These are phyloP conservation scores for Xylogone sp. DNA, from an alignment of 2,329 filamentous ascomycete genomes.

Conservation along the genomic window DNA sequence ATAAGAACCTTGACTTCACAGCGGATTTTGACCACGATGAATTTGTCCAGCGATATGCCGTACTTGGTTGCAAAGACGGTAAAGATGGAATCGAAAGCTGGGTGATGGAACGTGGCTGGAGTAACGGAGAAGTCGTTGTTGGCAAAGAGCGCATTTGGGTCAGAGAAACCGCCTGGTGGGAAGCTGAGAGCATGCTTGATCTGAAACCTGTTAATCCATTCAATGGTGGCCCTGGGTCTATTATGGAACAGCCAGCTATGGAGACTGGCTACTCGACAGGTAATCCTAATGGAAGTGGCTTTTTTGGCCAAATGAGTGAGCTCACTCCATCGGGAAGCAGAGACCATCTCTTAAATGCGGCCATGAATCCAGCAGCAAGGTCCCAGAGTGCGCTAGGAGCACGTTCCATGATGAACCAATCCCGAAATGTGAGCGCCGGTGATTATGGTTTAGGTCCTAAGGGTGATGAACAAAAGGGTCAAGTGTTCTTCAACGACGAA, in stretches of 20 bases:
- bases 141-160: slow-evolving; percentile 95
- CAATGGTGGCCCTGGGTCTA: slow-evolving; percentile 41
- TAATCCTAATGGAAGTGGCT: slow-evolving; percentile 52
- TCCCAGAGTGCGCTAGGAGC: slow-evolving; percentile 43
- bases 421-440: slow-evolving; percentile 57
- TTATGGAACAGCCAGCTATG: slow-evolving; percentile 55
- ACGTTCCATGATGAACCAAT: slow-evolving; percentile 60
- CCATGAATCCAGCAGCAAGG: slow-evolving; percentile 26
- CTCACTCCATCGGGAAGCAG: slow-evolving; percentile 63
- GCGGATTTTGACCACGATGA: slow-evolving; percentile 95
- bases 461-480: slow-evolving; percentile 72
- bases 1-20: slow-evolving; percentile 89
- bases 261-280: slow-evolving; percentile 68
- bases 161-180: slow-evolving; percentile 93
- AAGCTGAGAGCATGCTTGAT: slow-evolving; percentile 94
- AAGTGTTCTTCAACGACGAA: slow-evolving; percentile 70
- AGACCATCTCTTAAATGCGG: slow-evolving; percentile 59
- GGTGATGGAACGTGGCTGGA: slow-evolving; percentile 94
- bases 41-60: slow-evolving; percentile 77
- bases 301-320: slow-evolving; percentile 64
- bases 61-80: slow-evolving; percentile 84
- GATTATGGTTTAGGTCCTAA: slow-evolving; percentile 89
- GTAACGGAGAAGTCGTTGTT: slow-evolving; percentile 91
- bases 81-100: slow-evolving; percentile 91
- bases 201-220: slow-evolving; percentile 51